Evolutionary conservation across 331 rosid genomes (phyloP).

Genomic region (Acacia pycnantha): DNA sequence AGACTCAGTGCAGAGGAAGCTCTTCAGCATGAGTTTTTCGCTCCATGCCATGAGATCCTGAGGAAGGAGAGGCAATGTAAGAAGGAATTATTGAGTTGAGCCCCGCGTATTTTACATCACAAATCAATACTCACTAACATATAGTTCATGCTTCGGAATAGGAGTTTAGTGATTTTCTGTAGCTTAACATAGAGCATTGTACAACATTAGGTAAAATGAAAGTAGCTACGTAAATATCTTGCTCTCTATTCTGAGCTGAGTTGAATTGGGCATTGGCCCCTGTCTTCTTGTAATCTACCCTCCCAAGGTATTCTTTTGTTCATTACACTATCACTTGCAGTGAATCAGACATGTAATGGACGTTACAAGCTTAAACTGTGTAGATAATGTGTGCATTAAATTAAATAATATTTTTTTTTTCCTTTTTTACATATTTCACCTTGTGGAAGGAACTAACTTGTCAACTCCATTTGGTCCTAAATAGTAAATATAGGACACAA

Average conservation of each 20-base stretch:
- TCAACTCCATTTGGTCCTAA: rapidly evolving
- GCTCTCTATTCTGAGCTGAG: neutral
- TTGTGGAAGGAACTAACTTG: no score
- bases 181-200: neutral
- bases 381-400: neutral
- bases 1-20: constrained; percentile 55
- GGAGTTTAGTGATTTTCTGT: neutral
- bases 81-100: constrained; percentile 19
- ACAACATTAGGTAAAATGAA: neutral
- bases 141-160: neutral
- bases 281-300: neutral
- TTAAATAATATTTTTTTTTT: neutral
- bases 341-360: neutral
- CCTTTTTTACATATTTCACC: no score
- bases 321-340: neutral
- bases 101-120: neutral
- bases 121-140: neutral
- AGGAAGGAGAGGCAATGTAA: constrained; percentile 35
- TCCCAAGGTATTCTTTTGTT: neutral
- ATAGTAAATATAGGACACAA: no score
- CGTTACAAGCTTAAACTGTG: neutral
- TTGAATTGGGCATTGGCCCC: neutral
- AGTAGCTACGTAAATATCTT: neutral
- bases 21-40: constrained; percentile 50
- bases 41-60: constrained; percentile 43